Conservation (phyloP, 2,329 filamentous ascomycete genomes). For the Nakataea oryzae region DNA sequence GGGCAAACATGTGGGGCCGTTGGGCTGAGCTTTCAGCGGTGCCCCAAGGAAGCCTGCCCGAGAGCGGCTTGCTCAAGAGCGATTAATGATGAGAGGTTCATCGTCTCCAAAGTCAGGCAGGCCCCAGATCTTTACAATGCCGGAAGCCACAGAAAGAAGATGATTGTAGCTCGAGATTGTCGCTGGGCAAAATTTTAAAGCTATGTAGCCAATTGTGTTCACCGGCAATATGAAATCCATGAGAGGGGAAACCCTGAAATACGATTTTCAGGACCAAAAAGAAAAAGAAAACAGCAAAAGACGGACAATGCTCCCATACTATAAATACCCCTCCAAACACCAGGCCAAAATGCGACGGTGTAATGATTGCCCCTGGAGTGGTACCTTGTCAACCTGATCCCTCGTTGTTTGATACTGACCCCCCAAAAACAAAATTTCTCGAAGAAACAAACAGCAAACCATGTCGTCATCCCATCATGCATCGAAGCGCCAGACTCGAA, state of each 20-base stretch:
- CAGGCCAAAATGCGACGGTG: conserved; percentile 2
- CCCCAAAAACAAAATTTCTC: neutral
- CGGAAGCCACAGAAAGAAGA: neutral
- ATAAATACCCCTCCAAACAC: conserved; percentile 1
- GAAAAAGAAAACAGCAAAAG: conserved; percentile 5
- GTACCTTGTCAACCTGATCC: neutral
- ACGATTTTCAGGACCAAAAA: neutral
- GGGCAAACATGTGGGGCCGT: neutral
- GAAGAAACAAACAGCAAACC: neutral
- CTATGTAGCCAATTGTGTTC: neutral
- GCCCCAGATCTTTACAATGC: too few species aligned
- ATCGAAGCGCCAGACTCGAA: neutral
- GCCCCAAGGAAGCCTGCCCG: too few species aligned
- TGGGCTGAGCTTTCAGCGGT: neutral
- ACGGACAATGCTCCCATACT: neutral
- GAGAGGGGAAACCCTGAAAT: neutral
- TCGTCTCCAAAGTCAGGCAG: too few species aligned
- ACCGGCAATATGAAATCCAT: neutral
- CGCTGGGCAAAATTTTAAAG: neutral
- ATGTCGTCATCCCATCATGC: neutral
- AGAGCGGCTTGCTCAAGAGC: too few species aligned
- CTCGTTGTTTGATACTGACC: neutral
- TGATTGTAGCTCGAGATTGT: neutral
- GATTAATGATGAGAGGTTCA: too few species aligned
- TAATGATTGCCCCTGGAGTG: neutral